Percentiles rank a stretch among this genome's conserved stretches.
Evolutionary conservation across 306 rosid genomes (phyloP).

Genomic region (Arachis stenosperma): DNA sequence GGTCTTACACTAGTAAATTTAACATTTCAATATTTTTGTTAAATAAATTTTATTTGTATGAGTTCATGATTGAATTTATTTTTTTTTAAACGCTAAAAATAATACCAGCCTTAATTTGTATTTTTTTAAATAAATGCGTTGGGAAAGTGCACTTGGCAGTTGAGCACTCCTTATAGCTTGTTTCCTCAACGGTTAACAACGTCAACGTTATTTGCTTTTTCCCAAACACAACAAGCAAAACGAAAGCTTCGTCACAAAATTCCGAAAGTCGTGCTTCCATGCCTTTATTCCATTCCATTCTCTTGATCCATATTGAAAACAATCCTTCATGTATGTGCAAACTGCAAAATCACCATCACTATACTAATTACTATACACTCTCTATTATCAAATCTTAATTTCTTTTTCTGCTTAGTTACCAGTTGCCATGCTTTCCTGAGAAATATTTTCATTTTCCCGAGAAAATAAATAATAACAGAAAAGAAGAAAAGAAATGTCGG

Average conservation of each 20-base stretch:
- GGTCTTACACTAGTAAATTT: no score
- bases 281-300: neutral
- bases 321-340: constrained; percentile 7
- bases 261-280: constrained; percentile 10
- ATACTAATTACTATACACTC: neutral
- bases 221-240: constrained; percentile 43
- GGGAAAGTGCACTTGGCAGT: no score
- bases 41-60: no score
- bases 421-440: constrained; percentile 32
- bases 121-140: no score
- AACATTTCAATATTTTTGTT: no score
- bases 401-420: neutral
- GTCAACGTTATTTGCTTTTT: constrained; percentile 28
- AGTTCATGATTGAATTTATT: no score
- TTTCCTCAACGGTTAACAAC: no score
- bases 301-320: constrained; percentile 11
- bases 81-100: no score
- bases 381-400: no score
- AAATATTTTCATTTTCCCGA: constrained; percentile 27
- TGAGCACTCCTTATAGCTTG: no score
- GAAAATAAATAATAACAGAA: constrained; percentile 1
- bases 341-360: constrained; percentile 1
- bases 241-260: neutral
- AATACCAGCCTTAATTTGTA: no score
- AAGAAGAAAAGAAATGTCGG: constrained; percentile 60